Base-by-base conservation (phyloP, 1,139 yeast species). In the Geotrichum reessii region DNA sequence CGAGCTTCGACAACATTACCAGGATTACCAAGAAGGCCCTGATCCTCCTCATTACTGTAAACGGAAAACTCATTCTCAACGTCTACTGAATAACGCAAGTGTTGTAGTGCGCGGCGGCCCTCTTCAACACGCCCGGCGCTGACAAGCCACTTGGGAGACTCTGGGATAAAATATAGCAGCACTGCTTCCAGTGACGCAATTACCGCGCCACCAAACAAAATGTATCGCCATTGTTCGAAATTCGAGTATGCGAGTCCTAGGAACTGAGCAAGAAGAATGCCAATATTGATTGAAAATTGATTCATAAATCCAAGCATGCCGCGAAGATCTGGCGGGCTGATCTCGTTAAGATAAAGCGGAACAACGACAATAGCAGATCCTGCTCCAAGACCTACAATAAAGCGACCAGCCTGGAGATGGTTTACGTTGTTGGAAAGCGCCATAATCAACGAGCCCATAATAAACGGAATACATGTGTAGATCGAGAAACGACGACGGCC, bases 331-430 rank as follows among this genome's bases (percentile, higher is more conserved):
- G 78, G 70, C 0, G 97, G 97, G 8, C 95, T 78, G 22, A 91
- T 80, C 71, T 91, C 97, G 68, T 85, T 86, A 64, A 93, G 83
- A 65, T 84, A 84, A 60, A 93, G 74, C 0, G 98, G 95, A 0
- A 92, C 86, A n/a, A 87, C 83, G 5, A 93, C 98, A 62, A 93
- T 80, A 1, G 93, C 86, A 8, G 86, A 78, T 4, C 99, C 99
- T 7, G 97, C 95, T 1, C 88, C 96, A 5, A 90, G 60, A 0
- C 99, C 99, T 42, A 87, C 82, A 8, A 88, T 67, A 59, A 90
- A 78, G 60, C 99, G 77, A 0, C 97, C 98, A 17, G 80, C 17
- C 17, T 83, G 69, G 63, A 92, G 72, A 5, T 71, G 67, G 11
- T 62, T 22, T 60, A 80, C 81, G 12, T 75, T 68, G 53, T 78